Evolutionary conservation across 768 basidiomycete genomes (phyloP).

Genomic region (Tylopilus sp.): DNA sequence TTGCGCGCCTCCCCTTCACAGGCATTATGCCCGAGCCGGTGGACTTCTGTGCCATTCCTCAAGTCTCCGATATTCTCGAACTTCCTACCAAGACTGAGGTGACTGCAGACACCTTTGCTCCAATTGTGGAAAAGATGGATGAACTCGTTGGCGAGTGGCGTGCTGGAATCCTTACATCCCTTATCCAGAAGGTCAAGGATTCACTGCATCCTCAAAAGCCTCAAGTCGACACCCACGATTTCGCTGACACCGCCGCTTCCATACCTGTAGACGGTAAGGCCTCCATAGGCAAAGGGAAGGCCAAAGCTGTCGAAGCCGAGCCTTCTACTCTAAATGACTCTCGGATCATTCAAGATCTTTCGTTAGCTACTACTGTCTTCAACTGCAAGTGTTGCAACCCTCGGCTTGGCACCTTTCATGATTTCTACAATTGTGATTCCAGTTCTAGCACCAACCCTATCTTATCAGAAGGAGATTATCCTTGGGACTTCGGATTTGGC

Average conservation of each 20-base stretch:
- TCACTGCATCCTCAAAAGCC: slow-evolving; percentile 1
- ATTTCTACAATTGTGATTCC: slow-evolving; percentile 14
- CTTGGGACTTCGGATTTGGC: slow-evolving; percentile 12
- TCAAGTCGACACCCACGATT: neutral
- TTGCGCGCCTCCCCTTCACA: slow-evolving; percentile 36
- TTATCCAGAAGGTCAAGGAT: slow-evolving; percentile 31
- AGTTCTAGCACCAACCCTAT: slow-evolving; percentile 22
- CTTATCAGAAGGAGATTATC: slow-evolving; percentile 23
- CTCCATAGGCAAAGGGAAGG: slow-evolving; percentile 29
- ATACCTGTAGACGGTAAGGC: neutral
- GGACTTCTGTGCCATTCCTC: slow-evolving; percentile 44
- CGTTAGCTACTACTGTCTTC: slow-evolving; percentile 45
- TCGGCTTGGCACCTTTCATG: slow-evolving; percentile 17
- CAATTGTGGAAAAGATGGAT: slow-evolving; percentile 36
- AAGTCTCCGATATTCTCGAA: slow-evolving; percentile 39
- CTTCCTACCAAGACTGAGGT: slow-evolving; percentile 38
- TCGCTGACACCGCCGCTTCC: neutral
- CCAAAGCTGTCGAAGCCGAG: slow-evolving; percentile 21
- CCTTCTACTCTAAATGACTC: slow-evolving; percentile 20
- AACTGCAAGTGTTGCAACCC: slow-evolving; percentile 37
- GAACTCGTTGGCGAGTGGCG: slow-evolving; percentile 43
- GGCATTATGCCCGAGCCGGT: slow-evolving; percentile 44
- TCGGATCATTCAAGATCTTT: slow-evolving; percentile 28
- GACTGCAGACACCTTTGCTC: slow-evolving; percentile 38
- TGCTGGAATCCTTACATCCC: slow-evolving; percentile 22